Conservation (phyloP, 2,329 filamentous ascomycete species). For the Aspergillus aculeatus region DNA sequence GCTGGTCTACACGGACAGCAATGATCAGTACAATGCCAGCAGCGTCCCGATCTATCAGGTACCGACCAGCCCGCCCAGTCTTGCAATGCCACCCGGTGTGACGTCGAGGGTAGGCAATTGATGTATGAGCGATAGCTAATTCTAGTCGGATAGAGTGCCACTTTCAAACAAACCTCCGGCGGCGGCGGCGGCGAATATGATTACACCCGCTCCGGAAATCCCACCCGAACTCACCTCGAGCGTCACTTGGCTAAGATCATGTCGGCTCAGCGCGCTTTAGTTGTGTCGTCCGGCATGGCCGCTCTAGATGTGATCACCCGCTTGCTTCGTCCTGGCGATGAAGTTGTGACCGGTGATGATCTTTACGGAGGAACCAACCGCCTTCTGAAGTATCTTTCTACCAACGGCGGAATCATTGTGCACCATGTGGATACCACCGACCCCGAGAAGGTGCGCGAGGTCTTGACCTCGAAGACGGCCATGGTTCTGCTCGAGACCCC, state of each 20-base stretch:
- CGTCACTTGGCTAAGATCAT: conserved; percentile 98
- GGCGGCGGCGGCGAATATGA: conserved; percentile 87
- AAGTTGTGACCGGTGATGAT: conserved; percentile 96
- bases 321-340: conserved; percentile 84
- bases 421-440: conserved; percentile 95
- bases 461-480: conserved; percentile 76
- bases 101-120: neutral
- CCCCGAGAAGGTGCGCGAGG: conserved; percentile 65
- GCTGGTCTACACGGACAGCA: conserved; percentile 91
- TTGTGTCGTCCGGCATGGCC: conserved; percentile 96
- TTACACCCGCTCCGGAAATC: conserved; percentile 97
- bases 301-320: conserved; percentile 95
- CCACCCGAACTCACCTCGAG: conserved; percentile 92
- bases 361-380: conserved; percentile 94
- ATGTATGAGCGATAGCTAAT: neutral
- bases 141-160: conserved; percentile 64
- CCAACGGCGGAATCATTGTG: conserved; percentile 86
- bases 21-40: conserved; percentile 94
- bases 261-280: conserved; percentile 86
- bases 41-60: conserved; percentile 96
- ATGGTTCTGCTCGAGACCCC: conserved; percentile 97
- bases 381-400: conserved; percentile 84
- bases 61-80: conserved; percentile 14
- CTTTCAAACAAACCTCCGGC: conserved; percentile 89
- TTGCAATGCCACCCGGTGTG: neutral